Evolutionary conservation across 2,329 filamentous ascomycete species (phyloP).

Genomic region (Tolypocladium paradoxum): DNA sequence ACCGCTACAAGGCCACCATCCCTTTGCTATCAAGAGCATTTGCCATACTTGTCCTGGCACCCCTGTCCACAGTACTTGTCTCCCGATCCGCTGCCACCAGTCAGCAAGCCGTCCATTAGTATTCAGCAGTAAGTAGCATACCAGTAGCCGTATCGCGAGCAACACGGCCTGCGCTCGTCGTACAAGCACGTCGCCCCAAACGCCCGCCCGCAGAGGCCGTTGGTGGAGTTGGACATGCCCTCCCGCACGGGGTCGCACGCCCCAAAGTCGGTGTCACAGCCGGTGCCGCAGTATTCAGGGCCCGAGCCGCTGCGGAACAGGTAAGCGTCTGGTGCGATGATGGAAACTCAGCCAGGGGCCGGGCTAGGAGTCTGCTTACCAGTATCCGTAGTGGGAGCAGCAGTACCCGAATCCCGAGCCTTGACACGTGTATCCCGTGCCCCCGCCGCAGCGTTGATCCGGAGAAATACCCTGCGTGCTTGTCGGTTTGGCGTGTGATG

Average conservation of each 20-base stretch:
- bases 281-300: constrained; percentile 23
- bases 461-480: constrained; percentile 16
- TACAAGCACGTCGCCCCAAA: constrained; percentile 21
- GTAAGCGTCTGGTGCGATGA: neutral
- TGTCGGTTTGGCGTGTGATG: constrained; percentile 6
- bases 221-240: constrained; percentile 19
- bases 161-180: constrained; percentile 23
- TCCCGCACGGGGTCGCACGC: constrained; percentile 15
- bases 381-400: constrained; percentile 30
- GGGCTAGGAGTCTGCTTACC: constrained; percentile 15
- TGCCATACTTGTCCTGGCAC: constrained; percentile 22
- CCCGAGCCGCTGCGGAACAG: constrained; percentile 16
- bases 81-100: constrained; percentile 14
- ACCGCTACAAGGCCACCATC: neutral
- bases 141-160: constrained; percentile 25
- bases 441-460: constrained; percentile 25
- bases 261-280: constrained; percentile 25
- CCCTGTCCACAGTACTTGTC: constrained; percentile 18
- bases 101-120: constrained; percentile 1
- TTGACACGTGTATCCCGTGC: constrained; percentile 23
- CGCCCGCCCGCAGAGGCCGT: constrained; percentile 22
- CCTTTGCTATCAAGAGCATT: constrained; percentile 10
- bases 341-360: neutral
- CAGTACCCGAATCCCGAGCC: constrained; percentile 25
- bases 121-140: constrained; percentile 2